Evolutionary conservation across 1,139 yeast genomes (phyloP), one percentile per base, ranked within the genome.

Genomic region (Sugiyamaella novakii): DNA sequence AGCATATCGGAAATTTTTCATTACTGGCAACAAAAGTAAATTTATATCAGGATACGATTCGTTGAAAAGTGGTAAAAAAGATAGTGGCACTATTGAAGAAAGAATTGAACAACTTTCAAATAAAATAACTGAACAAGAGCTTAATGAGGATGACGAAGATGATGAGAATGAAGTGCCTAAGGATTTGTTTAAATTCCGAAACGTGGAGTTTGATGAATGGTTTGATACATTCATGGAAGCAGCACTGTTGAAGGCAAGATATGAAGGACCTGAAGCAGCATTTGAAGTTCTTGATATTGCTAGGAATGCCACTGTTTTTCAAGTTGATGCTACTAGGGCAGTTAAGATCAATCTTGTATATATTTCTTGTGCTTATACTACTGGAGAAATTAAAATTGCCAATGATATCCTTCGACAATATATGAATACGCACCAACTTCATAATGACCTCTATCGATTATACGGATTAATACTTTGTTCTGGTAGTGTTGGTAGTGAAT

Each of bases 211-310:
- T 62, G 86, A 84, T 39, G 77, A 77, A 33, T 92, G 98, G 98
- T 88, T 89, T 64, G 81, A 79, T 54, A 72, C 92, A 6, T 87
- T 89, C 61, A 83, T 89, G 75, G 86, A 84, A 59, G 80, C 85
- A 59, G 82, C 95, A 0, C 65, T 92, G 19, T 73, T 82, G 19
- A 74, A 84, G 40, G 81, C 88, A 0, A 76, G 75, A 49, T 78
- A 75, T 59, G 91, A 85, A 46, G 72, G 77, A 33, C 79, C 81
- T 29, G 82, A 79, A 18, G 86, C 83, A 63, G 95, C 96, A 0
- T 73, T 76, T 43, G 78, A 83, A 49, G 78, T 87, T 5, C 73
- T 88, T 38, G 86, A 83, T 39, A 79, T 85, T 19, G 95, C 96
- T 0, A 79, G 77, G 62, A 42, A 42, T 18, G 46, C 46, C 12